Evolutionary conservation across 352 stramenopile species (phyloP), one percentile per base, ranked within the genome.

Genomic region (Globisporangium lucens): DNA sequence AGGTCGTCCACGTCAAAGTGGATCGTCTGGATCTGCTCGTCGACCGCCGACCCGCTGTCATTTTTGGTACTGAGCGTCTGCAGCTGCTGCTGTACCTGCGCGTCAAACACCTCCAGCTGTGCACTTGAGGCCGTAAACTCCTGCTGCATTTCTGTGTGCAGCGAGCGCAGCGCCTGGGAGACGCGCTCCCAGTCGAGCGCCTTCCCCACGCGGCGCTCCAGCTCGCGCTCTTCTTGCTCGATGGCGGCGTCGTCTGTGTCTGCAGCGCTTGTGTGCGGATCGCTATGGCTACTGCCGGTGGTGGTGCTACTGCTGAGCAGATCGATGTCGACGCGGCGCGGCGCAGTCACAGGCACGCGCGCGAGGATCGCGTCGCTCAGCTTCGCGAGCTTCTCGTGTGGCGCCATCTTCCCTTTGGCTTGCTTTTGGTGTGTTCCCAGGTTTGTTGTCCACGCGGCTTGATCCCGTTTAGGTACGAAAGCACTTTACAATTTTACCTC

Each of bases 111-210:
- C 9, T 60, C 29, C 2, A 63, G 56, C 43, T 77, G 43, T 5
- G 65, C 51, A 49, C 68, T 59, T 15, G 71, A 33, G 3, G n/a
- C 49, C 43, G 36, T 33, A 4, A 77, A 51, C 24, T 79, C 62
- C 10, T 63, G 41, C 35, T 61, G 27, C 5, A 69, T 46, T 2
- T 56, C 30, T 56, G 47, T 49, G 55, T 66, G 67, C 5, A 79
- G 62, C 24, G 63, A 38, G 36, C 52, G 67, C 22, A 79, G 58
- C 5, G 55, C 33, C 9, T 22, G 10, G 1, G 73, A 77, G 38
- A 79, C 57, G n/a, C 64, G 46, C 13, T 36, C 22, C 13, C 52
- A 65, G n/a, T 76, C 36, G 53, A 58, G 30, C n/a, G 60, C 46
- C 4, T 13, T 15, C 36, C 51, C 60, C 15, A 7, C 29, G 46